Base-by-base conservation (phyloP, 352 stramenopile species). In the Globisporangium perplexum region DNA sequence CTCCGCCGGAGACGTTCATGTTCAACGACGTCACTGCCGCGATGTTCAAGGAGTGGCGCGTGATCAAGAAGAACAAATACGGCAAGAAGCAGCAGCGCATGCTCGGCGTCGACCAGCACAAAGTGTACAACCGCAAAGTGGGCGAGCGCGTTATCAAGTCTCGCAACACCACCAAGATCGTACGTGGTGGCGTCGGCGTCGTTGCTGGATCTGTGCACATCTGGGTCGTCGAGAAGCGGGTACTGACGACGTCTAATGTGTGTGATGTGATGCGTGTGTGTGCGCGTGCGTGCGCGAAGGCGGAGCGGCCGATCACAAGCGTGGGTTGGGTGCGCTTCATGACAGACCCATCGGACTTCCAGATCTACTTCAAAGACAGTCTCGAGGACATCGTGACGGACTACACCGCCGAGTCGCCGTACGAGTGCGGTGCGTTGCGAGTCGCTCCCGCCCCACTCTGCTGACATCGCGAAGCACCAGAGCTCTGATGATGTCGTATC, bases 11-110 rank as follows among this genome's bases (percentile, higher is more conserved):
- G 56, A 95, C 84, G 33, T 95, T 95, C 64, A 95, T 95, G 85
- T 95, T 93, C 55, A 95, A 95, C 66, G 85, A 95, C 63, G 83
- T 95, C 50, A 95, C 83, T 22, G 85, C 83, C 3, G 85, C 78
- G 6, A 93, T 93, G 82, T 95, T 93, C 66, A 93, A 95, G 62
- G 85, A 95, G 59, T 95, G 85, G 85, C 85, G 86, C 33, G 76
- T 95, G 39, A 89, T 92, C 57, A 95, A 95, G 68, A 95, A 93
- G 60, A 95, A 95, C 74, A 95, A 95, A 60, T 95, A 90, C 56
- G 83, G 85, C 68, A 93, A 93, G 61, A 84, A 84, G 54, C 85
- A 95, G 67, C 80, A 92, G 38, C 83, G 85, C 24, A 94, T 95
- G 82, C 62, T 95, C 23, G 85, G 85, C 46, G 77, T 95, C 52